Evolutionary conservation across 2,329 filamentous ascomycete species (phyloP), one percentile per base, ranked within the genome.

Genomic region (Epichloe uncinata): DNA sequence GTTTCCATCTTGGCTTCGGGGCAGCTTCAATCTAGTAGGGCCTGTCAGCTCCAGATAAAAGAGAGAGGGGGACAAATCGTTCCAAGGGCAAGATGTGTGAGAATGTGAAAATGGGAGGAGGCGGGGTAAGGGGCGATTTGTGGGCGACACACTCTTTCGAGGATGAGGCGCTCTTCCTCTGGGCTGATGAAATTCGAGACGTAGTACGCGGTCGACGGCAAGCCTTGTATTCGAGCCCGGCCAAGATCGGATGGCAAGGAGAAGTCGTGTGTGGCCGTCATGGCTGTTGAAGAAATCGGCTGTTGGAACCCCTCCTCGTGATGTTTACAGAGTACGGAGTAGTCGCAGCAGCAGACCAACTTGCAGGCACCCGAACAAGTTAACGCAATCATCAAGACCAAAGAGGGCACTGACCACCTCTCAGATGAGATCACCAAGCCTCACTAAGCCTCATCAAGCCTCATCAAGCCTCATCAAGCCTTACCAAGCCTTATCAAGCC

Each of bases 1-100:
- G 77, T 54, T 87, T 90, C 91, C 93, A 98, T 63, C 82, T 78
- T 26, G 85, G 83, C 54, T 81, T 82, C 26, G 86, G 84, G 1
- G 81, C 81, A 42, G 77, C 72, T 47, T 72, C 69, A 57, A 84
- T 78, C 75, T 73, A 58, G 46, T n/a, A 13, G n/a, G 41, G 12
- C 15, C 22, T 20, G 48, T 50, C 47, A 56, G 44, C 38, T n/a
- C 26, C 7, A 11, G 15, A 34, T n/a, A 7, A 36, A 22, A 48
- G 8, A 20, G 16, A 22, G 12, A 26, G 20, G 11, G 26, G 20
- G 35, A 18, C n/a, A 20, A 12, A 13, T 42, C n/a, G 36, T 6
- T 20, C 18, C 18, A 5, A 13, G 18, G 45, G 49, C 37, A 30
- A 44, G 35, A 26, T 48, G 46, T 11, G 36, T 43, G 11, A 34